Conservation (phyloP, 2,329 filamentous ascomycete genomes). For the Nannizzia gypsea region DNA sequence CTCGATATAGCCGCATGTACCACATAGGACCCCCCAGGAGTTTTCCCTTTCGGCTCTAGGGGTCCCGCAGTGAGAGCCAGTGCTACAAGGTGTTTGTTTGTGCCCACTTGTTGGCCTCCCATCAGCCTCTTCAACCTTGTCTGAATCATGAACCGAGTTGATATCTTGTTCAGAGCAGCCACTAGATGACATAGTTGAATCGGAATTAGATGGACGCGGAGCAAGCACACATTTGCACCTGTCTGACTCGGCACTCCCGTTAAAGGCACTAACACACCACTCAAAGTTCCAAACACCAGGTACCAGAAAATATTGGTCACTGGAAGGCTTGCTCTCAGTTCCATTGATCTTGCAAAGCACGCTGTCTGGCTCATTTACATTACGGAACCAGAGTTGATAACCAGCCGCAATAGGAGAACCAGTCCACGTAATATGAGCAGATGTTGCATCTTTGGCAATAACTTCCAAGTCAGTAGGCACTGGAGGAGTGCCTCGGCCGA, state of each 20-base stretch:
- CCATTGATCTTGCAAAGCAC: background rate
- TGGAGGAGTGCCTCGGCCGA: background rate
- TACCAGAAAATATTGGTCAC: background rate
- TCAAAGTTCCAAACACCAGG: slow-evolving; percentile 1
- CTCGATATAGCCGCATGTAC: background rate
- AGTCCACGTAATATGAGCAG: background rate
- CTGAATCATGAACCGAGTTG: background rate
- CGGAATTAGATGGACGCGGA: background rate
- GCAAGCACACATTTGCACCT: background rate
- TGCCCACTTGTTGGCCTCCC: background rate
- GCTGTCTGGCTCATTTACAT: background rate
- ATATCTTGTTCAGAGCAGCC: background rate
- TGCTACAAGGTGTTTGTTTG: background rate
- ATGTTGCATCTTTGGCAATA: background rate
- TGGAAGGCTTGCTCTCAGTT: background rate
- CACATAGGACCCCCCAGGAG: background rate
- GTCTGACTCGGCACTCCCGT: background rate
- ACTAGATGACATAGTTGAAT: background rate
- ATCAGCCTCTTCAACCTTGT: background rate
- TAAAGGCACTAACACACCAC: slow-evolving; percentile 1
- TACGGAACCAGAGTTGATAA: background rate
- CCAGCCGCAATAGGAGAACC: background rate
- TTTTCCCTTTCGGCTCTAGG: no score
- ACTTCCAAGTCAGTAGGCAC: background rate
- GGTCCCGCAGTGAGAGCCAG: background rate